phyloP scores from a whole-genome alignment of 169 alveolate genomes.

The Plasmodium relictum region DNA sequence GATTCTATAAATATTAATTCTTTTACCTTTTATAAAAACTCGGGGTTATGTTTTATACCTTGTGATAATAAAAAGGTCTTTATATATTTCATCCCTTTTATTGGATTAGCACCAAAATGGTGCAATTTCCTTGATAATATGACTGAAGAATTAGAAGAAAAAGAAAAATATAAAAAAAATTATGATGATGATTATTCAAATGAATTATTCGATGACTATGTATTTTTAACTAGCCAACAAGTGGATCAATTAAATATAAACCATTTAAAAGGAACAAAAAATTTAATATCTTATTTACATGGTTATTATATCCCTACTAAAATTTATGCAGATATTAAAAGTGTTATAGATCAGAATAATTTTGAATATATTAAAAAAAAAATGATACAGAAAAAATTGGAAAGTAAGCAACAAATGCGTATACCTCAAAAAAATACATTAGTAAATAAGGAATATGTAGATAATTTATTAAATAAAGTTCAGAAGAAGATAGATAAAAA shows the following conservation, averaged over 20 bases:
- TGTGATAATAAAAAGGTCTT: conserved; percentile 95
- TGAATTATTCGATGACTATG: conserved; percentile 93
- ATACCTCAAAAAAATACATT: conserved; percentile 64
- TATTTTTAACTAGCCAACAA: conserved; percentile 95
- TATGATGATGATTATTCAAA: conserved; percentile 79
- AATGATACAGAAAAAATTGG: conserved; percentile 86
- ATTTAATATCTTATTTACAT: conserved; percentile 96
- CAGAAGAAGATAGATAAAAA: conserved; percentile 40
- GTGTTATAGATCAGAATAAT: conserved; percentile 89
- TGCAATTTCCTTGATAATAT: conserved; percentile 96
- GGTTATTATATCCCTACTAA: conserved; percentile 94
- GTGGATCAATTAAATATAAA: conserved; percentile 93
- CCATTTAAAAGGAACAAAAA: conserved; percentile 94
- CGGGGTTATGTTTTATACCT: conserved; percentile 95
- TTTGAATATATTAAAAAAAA: conserved; percentile 87
- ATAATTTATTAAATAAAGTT: conserved; percentile 36
- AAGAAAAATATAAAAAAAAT: conserved; percentile 75
- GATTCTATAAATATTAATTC: conserved; percentile 76
- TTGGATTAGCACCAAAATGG: conserved; percentile 98
- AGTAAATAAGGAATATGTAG: conserved; percentile 44
- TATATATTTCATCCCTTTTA: conserved; percentile 93
- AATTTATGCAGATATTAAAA: conserved; percentile 89
- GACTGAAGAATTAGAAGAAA: conserved; percentile 97
- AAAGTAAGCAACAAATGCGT: conserved; percentile 89
- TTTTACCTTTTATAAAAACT: conserved; percentile 87